phyloP scores from a whole-genome alignment of 2,329 filamentous ascomycete genomes.

The Onygenales sp. region DNA sequence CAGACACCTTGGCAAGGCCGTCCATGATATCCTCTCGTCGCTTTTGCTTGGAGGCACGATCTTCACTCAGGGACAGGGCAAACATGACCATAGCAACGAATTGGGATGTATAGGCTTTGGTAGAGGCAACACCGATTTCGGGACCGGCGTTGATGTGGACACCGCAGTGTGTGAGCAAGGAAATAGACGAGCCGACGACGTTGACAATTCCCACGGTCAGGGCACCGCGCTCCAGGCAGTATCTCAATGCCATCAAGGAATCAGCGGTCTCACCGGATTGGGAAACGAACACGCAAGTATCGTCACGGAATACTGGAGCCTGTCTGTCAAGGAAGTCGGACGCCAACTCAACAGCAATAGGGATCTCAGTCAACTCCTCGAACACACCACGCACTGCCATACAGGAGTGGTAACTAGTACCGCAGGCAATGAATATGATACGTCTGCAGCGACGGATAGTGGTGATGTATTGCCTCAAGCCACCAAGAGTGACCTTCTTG shows the following conservation, averaged over 20 bases:
- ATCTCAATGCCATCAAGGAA: conserved; percentile 90
- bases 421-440: conserved; percentile 98
- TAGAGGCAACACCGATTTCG: conserved; percentile 97
- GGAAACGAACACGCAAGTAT: conserved; percentile 97
- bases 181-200: conserved; percentile 96
- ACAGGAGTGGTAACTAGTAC: conserved; percentile 97
- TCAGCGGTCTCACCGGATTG: conserved; percentile 98
- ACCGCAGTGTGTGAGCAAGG: conserved; percentile 97
- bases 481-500: conserved; percentile 91
- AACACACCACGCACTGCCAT: conserved; percentile 98
- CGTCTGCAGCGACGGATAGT: conserved; percentile 94
- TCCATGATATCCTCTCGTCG: conserved; percentile 94
- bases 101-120: conserved; percentile 98
- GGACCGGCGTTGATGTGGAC: conserved; percentile 98
- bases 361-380: conserved; percentile 95
- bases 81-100: conserved; percentile 99
- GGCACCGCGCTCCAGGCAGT: conserved; percentile 95
- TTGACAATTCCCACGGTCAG: conserved; percentile 98
- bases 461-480: conserved; percentile 87
- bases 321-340: conserved; percentile 97
- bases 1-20: conserved; percentile 75
- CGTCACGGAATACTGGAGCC: conserved; percentile 96
- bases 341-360: conserved; percentile 90
- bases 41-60: conserved; percentile 87
- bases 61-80: conserved; percentile 88